Percentiles rank a stretch among this genome's conserved stretches.
Conservation (phyloP, 257 asterid species). For the Haberlea rhodopensis region DNA sequence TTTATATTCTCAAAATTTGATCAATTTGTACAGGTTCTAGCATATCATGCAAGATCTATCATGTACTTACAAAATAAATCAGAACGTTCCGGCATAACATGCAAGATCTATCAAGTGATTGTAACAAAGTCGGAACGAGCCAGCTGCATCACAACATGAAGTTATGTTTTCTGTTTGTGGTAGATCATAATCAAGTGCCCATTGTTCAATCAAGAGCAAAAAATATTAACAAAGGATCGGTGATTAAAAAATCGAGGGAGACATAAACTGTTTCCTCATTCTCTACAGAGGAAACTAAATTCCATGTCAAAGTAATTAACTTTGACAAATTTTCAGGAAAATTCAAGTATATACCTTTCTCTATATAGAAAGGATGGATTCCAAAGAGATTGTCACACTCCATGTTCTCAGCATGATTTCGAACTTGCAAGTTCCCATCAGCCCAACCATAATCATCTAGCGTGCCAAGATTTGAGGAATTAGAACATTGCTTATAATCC, state of each 20-base stretch:
- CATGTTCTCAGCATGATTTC: constrained; percentile 42
- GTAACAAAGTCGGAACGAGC: neutral
- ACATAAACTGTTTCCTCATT: neutral
- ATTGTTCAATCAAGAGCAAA: neutral
- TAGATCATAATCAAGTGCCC: neutral
- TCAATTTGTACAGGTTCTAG: neutral
- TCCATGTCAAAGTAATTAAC: constrained; percentile 1
- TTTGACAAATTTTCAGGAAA: neutral
- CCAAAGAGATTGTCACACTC: constrained; percentile 67
- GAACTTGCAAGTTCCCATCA: constrained; percentile 41
- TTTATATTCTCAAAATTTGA: neutral
- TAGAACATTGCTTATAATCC: constrained; percentile 46
- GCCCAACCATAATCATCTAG: constrained; percentile 72
- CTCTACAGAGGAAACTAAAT: neutral
- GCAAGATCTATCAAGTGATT: neutral
- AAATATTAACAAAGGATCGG: neutral
- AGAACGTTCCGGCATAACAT: neutral
- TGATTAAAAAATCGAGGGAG: neutral
- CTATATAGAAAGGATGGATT: constrained; percentile 85
- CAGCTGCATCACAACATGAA: neutral
- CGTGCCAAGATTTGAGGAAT: constrained; percentile 42
- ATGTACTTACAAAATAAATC: neutral
- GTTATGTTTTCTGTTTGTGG: neutral
- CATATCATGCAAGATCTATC: neutral
- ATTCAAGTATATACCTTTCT: constrained; percentile 54